A percentile compares a stretch with the other conserved stretches of the same genome.
These are phyloP conservation scores for Aspergillus oerlinghausenensis DNA, from an alignment of 2,329 filamentous ascomycete species.

Conservation along the genomic window DNA sequence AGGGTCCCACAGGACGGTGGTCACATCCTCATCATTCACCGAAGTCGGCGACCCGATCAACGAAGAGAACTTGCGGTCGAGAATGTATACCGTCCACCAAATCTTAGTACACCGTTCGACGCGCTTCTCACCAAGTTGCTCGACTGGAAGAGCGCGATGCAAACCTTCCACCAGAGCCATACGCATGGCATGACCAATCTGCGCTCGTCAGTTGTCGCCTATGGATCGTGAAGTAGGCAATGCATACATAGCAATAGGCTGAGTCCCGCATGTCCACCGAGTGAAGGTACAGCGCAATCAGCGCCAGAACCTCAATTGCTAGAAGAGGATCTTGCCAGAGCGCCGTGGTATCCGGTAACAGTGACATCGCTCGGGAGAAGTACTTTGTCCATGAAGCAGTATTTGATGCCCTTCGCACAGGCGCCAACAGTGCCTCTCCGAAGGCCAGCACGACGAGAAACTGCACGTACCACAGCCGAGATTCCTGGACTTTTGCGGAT, in stretches of 20 bases:
- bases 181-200: conserved; percentile 54
- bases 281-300: conserved; percentile 48
- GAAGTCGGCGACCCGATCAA: conserved; percentile 51
- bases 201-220: not conserved
- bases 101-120: conserved; percentile 49
- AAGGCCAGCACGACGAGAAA: conserved; percentile 50
- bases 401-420: conserved; percentile 27
- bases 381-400: conserved; percentile 43
- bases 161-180: conserved; percentile 50
- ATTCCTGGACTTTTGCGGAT: conserved; percentile 20
- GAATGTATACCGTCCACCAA: conserved; percentile 54
- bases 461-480: conserved; percentile 47
- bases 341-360: conserved; percentile 37
- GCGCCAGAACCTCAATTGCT: conserved; percentile 46
- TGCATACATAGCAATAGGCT: conserved; percentile 46
- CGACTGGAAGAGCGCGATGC: conserved; percentile 49
- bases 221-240: not conserved
- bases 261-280: conserved; percentile 47
- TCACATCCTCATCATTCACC: conserved; percentile 48
- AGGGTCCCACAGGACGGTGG: conserved; percentile 41
- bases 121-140: conserved; percentile 41
- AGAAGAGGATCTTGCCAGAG: conserved; percentile 40
- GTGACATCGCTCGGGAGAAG: conserved; percentile 40
- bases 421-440: conserved; percentile 47
- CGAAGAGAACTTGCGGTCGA: conserved; percentile 53